phyloP scores from a whole-genome alignment of 192 early-diverging fungal species.

The Phlyctochytrium planicorne region DNA sequence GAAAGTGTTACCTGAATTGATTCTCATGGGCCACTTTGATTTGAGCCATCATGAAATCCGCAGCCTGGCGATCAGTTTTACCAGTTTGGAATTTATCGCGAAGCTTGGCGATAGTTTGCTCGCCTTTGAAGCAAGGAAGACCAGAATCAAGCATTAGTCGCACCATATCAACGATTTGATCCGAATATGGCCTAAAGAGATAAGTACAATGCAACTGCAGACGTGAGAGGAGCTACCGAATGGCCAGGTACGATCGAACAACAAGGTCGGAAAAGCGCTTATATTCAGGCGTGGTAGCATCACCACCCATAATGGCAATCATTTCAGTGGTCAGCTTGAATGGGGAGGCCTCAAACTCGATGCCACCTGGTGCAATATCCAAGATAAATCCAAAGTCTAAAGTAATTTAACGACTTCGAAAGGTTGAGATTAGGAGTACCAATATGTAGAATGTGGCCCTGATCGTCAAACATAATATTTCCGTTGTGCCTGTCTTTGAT shows the following conservation, averaged over 20 bases:
- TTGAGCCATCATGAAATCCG: constrained; percentile 90
- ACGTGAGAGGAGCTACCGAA: constrained; percentile 37
- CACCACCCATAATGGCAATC: constrained; percentile 95
- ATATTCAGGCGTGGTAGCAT: constrained; percentile 75
- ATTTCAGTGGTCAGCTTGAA: constrained; percentile 99
- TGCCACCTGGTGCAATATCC: constrained; percentile 97
- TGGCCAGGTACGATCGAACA: constrained; percentile 89
- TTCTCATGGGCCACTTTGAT: constrained; percentile 94
- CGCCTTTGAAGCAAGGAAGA: constrained; percentile 93
- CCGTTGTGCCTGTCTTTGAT: constrained; percentile 99
- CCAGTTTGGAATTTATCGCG: constrained; percentile 86
- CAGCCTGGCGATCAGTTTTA: constrained; percentile 83
- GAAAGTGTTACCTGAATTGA: constrained; percentile 62
- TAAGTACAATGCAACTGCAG: not conserved
- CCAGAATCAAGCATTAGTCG: constrained; percentile 93
- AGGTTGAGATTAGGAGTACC: constrained; percentile 42
- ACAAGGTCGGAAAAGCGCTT: constrained; percentile 85
- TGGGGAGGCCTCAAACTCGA: constrained; percentile 91
- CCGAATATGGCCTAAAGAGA: constrained; percentile 76
- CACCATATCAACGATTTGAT: constrained; percentile 87
- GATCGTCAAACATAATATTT: constrained; percentile 98
- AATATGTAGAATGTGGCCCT: constrained; percentile 97
- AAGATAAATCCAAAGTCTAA: constrained; percentile 98
- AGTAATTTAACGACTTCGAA: not conserved
- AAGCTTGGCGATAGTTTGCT: constrained; percentile 81